These are phyloP conservation scores for Plantago lanceolata DNA, from an alignment of 305 asterid genomes.

Conservation along the genomic window DNA sequence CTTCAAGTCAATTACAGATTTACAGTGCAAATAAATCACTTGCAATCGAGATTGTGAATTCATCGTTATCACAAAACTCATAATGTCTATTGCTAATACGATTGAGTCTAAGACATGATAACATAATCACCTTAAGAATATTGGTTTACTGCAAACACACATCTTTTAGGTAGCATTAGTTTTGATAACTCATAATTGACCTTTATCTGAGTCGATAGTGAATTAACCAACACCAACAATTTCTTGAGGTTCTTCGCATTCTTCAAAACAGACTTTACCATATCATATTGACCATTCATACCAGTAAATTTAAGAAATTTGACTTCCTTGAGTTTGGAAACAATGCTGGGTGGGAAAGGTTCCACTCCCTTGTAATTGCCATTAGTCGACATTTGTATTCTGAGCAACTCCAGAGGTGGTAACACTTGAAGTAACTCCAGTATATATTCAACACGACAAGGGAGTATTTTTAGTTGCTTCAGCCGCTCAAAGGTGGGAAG, in stretches of 20 bases:
- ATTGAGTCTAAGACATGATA: no score
- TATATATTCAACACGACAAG: background rate
- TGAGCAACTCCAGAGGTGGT: conserved; percentile 2
- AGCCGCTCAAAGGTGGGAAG: background rate
- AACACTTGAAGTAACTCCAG: conserved; percentile 1
- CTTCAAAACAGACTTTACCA: background rate
- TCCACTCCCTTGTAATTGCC: background rate
- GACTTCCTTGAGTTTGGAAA: background rate
- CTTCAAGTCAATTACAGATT: no score
- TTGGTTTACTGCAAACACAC: no score
- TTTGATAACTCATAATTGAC: background rate
- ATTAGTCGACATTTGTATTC: background rate
- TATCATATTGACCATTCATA: background rate
- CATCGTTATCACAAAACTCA: no score
- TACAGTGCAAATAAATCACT: no score
- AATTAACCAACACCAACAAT: background rate
- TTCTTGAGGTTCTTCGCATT: background rate
- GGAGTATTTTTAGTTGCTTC: background rate
- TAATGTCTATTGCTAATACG: no score
- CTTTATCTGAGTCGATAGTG: background rate
- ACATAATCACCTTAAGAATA: no score
- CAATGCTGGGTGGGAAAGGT: background rate
- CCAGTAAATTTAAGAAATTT: background rate
- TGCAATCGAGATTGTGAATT: no score
- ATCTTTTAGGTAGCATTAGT: background rate